phyloP scores from a whole-genome alignment of 495 filamentous ascomycete genomes.

The Hyaloscypha variabilis region DNA sequence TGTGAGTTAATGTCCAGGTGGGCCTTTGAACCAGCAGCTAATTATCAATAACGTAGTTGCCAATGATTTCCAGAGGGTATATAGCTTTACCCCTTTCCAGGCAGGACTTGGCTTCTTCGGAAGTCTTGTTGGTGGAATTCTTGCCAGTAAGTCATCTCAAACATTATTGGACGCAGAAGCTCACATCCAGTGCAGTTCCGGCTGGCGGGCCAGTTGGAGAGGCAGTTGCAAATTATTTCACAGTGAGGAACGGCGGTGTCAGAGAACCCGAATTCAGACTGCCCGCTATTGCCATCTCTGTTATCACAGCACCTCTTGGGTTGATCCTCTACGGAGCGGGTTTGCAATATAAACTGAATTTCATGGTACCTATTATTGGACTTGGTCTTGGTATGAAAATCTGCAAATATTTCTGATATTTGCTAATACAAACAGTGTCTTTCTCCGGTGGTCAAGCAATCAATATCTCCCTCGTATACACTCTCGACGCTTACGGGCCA shows the following conservation, averaged over 20 bases:
- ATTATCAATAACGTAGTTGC: conserved; percentile 32
- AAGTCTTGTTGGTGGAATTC: conserved; percentile 46
- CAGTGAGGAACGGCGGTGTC: conserved; percentile 50
- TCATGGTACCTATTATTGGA: conserved; percentile 55
- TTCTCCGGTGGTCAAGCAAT: conserved; percentile 53
- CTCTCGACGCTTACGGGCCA: conserved; percentile 55
- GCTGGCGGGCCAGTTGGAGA: conserved; percentile 53
- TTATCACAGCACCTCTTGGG: conserved; percentile 46
- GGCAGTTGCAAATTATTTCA: conserved; percentile 50
- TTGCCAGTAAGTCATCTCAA: conserved; percentile 37
- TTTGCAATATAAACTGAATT: conserved; percentile 48
- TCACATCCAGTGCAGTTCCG: conserved; percentile 28
- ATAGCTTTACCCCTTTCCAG: conserved; percentile 50
- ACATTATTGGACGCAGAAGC: not conserved
- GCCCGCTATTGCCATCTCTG: conserved; percentile 45
- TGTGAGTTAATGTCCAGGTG: not conserved
- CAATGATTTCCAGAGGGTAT: conserved; percentile 43
- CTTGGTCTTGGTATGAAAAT: conserved; percentile 39
- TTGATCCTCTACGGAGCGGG: conserved; percentile 55
- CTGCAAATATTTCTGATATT: not conserved
- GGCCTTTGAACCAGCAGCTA: not conserved
- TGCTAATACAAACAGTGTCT: conserved; percentile 38
- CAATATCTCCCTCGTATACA: conserved; percentile 54
- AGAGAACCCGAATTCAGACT: conserved; percentile 57
- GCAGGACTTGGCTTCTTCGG: conserved; percentile 50